Evolutionary conservation across 1,139 yeast species (phyloP).

Genomic region (Kurtzmaniella quercitrusa): DNA sequence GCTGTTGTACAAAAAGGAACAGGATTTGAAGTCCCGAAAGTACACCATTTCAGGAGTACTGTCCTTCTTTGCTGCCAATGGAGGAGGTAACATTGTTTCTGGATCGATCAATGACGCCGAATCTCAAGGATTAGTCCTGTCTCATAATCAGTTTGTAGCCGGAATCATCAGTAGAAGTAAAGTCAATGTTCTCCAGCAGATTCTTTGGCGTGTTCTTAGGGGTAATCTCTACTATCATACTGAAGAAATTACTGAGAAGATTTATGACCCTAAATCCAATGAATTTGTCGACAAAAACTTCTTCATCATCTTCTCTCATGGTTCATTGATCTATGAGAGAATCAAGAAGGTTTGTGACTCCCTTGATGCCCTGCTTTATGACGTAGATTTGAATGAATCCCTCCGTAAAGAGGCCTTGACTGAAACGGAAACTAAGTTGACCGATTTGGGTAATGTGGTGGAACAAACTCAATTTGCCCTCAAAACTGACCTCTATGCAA

Average conservation of each 20-base stretch:
- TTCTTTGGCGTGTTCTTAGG: slow-evolving; percentile 88
- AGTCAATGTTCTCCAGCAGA: slow-evolving; percentile 70
- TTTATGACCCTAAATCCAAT: slow-evolving; percentile 35
- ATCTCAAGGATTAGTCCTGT: slow-evolving; percentile 15
- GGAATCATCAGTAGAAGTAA: slow-evolving; percentile 81
- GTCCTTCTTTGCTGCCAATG: slow-evolving; percentile 49
- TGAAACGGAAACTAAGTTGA: slow-evolving; percentile 51
- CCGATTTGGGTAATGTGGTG: slow-evolving; percentile 58
- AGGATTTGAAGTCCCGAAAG: slow-evolving; percentile 34
- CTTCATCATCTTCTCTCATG: slow-evolving; percentile 45
- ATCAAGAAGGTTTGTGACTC: slow-evolving; percentile 43
- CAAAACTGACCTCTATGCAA: slow-evolving; percentile 65
- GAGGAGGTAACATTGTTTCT: slow-evolving; percentile 15
- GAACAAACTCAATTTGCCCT: slow-evolving; percentile 53
- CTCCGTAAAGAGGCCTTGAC: slow-evolving; percentile 45
- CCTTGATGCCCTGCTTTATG: slow-evolving; percentile 41
- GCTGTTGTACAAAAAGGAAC: slow-evolving; percentile 30
- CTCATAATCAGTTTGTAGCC: slow-evolving; percentile 51
- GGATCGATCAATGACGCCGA: slow-evolving; percentile 14
- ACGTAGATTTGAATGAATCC: slow-evolving; percentile 26
- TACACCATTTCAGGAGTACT: slow-evolving; percentile 58
- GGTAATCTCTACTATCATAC: slow-evolving; percentile 81
- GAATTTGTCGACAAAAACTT: slow-evolving; percentile 33
- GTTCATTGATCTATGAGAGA: slow-evolving; percentile 36
- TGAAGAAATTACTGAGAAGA: slow-evolving; percentile 54